These are phyloP conservation scores for Antitrichia curtipendula DNA, from an alignment of 225 moss, liverwort and hornwort species.

Conservation along the genomic window DNA sequence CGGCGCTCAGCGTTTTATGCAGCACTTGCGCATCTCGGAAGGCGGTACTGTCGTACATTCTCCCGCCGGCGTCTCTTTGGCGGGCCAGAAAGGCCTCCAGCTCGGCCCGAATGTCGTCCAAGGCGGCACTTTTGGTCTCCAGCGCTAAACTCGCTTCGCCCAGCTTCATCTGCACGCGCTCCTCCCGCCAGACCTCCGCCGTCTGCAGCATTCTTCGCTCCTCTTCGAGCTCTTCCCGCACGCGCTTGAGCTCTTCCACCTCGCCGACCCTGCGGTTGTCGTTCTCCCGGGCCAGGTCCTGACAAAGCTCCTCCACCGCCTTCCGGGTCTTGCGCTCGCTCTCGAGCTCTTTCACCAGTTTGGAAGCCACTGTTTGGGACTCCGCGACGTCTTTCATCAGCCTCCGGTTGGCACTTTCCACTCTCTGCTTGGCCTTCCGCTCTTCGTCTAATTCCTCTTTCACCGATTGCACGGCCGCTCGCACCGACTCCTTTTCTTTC, in stretches of 20 bases:
- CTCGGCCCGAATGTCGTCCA: conserved; percentile 44
- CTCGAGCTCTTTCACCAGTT: conserved; percentile 60
- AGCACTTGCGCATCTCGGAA: conserved; percentile 48
- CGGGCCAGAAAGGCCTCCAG: conserved; percentile 56
- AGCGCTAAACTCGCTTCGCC: conserved; percentile 66
- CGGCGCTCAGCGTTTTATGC: conserved; percentile 11
- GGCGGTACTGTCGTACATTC: background rate
- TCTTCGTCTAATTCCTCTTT: conserved; percentile 60
- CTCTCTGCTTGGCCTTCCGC: conserved; percentile 39
- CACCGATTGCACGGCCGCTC: conserved; percentile 46
- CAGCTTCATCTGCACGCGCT: conserved; percentile 92
- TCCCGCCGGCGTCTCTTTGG: conserved; percentile 4
- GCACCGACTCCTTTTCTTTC: conserved; percentile 65
- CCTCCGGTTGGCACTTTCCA: conserved; percentile 53
- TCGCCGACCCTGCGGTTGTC: conserved; percentile 46
- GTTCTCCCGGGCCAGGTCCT: conserved; percentile 57
- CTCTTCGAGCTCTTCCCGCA: conserved; percentile 57
- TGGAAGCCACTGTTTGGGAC: conserved; percentile 35
- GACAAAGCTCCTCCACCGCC: conserved; percentile 56
- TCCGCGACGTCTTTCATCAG: conserved; percentile 54
- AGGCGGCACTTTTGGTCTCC: conserved; percentile 52
- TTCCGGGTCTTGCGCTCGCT: conserved; percentile 53
- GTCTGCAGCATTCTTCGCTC: conserved; percentile 82
- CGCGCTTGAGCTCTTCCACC: conserved; percentile 62
- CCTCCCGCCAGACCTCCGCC: conserved; percentile 86